Base-by-base conservation (phyloP, 352 stramenopile species). In the Globisporangium carolinianum region DNA sequence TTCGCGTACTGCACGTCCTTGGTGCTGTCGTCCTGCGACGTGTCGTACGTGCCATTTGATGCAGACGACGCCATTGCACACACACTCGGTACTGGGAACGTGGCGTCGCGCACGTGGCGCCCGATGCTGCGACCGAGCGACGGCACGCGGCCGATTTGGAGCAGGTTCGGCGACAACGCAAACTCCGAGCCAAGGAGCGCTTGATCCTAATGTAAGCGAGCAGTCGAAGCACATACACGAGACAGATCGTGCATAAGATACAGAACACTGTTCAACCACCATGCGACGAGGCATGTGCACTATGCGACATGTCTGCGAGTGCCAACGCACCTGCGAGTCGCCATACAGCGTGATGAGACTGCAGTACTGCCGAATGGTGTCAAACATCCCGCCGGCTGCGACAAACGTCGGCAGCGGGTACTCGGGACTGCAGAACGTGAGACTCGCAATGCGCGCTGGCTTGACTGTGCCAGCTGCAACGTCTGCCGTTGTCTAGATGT, bases 371-470 rank as follows among this genome's bases (percentile, higher is more conserved):
- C 72, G 71, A 2, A 86, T 60, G 5, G 67, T 57, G n/a, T 67
- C 57, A 43, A 80, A 89, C 3, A 57, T 63, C 9, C 67, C 67
- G 5, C 55, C 73, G 10, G 63, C 62, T 18, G 75, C 64, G n/a
- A 68, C 55, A 39, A 88, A 89, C 8, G 63, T 62, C 10, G 50
- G 36, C 11, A 84, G 50, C 1, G 75, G 73, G 54, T 80, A 89
- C 52, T 88, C 77, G 15, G 79, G 75, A 55, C 82, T 89, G 39
- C 83, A 71, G 42, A 87, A 67, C 24, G 75, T 85, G 6, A 87
- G 43, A 49, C 62, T 68, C 51, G 53, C 51, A 14, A 64, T 60
- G 42, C 59, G 11, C 36, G 52, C 48, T 0, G 51, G 47, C 35
- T 63, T 63, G 58, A 53, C 4, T 36, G 36, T 17, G 6, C 58